A percentile compares a stretch with the other conserved stretches of the same genome.
Conservation (phyloP, 1,284 basidiomycete species). For the Cystobasidium sp. region DNA sequence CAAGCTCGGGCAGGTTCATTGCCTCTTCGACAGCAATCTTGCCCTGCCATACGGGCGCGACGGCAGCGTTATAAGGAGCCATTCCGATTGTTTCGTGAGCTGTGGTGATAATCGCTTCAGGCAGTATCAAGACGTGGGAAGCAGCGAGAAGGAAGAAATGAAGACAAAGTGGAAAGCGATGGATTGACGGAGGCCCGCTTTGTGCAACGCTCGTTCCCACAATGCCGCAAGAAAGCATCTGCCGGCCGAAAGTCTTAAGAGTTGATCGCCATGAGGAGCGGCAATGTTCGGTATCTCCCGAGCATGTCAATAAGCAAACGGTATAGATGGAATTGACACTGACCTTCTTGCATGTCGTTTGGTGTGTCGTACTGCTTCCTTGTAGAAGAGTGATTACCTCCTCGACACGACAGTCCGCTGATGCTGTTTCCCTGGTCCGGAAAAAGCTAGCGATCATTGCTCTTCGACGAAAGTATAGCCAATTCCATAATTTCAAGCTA, state of each 20-base stretch:
- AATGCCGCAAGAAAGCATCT: not conserved
- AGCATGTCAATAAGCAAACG: not conserved
- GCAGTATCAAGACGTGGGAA: not conserved
- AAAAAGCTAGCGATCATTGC: no score
- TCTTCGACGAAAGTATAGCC: no score
- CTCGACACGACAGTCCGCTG: no score
- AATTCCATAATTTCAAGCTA: no score
- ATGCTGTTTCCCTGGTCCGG: no score
- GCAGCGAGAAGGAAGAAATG: not conserved
- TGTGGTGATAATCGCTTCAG: not conserved
- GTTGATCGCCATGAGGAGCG: not conserved
- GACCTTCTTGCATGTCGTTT: no score
- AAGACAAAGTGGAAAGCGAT: not conserved
- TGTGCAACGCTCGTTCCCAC: not conserved
- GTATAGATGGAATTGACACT: no score
- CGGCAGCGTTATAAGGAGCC: slow-evolving; percentile 17
- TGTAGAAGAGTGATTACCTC: no score
- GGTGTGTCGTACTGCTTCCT: no score
- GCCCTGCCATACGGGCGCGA: slow-evolving; percentile 20
- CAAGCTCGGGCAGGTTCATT: slow-evolving; percentile 27
- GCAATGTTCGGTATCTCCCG: not conserved
- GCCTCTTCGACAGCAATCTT: slow-evolving; percentile 36
- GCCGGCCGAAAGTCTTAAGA: not conserved
- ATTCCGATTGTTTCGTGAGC: not conserved
- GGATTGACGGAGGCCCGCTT: not conserved